These are phyloP conservation scores for Cytospora schulzeri DNA, from an alignment of 2,329 filamentous ascomycete genomes.

Conservation along the genomic window DNA sequence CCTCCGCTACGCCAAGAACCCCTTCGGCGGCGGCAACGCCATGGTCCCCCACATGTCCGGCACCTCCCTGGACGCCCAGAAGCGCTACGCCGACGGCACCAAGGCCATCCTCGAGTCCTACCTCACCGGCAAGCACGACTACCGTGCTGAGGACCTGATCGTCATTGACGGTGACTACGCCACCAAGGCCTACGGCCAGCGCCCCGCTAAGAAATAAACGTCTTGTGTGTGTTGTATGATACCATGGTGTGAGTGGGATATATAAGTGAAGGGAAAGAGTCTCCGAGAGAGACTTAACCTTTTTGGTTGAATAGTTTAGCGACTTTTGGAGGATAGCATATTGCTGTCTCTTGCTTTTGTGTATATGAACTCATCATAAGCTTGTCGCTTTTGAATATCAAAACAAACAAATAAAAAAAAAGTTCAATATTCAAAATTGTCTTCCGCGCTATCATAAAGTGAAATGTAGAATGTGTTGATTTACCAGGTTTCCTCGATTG, in stretches of 20 bases:
- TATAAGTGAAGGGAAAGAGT: too few species aligned
- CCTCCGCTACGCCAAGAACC: constrained; percentile 90
- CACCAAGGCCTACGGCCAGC: constrained; percentile 80
- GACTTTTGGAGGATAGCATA: background rate
- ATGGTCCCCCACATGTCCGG: constrained; percentile 99
- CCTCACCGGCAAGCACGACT: constrained; percentile 84
- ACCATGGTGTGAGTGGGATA: background rate
- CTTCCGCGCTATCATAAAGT: background rate
- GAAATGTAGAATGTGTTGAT: background rate
- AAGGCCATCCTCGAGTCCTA: constrained; percentile 92
- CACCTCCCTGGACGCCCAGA: constrained; percentile 97
- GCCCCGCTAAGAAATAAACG: constrained; percentile 48
- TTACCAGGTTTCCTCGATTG: too few species aligned
- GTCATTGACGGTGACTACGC: constrained; percentile 89
- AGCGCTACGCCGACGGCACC: constrained; percentile 82
- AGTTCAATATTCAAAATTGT: background rate
- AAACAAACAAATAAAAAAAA: background rate
- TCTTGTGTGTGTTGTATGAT: background rate
- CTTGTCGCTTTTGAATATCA: background rate
- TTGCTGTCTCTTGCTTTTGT: background rate
- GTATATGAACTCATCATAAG: background rate
- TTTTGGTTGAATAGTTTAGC: background rate
- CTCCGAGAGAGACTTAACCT: background rate
- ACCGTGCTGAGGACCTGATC: constrained; percentile 87
- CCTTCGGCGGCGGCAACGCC: constrained; percentile 95